Evolutionary conservation across 2,329 filamentous ascomycete genomes (phyloP).

Genomic region (Sclerotinia nivalis): DNA sequence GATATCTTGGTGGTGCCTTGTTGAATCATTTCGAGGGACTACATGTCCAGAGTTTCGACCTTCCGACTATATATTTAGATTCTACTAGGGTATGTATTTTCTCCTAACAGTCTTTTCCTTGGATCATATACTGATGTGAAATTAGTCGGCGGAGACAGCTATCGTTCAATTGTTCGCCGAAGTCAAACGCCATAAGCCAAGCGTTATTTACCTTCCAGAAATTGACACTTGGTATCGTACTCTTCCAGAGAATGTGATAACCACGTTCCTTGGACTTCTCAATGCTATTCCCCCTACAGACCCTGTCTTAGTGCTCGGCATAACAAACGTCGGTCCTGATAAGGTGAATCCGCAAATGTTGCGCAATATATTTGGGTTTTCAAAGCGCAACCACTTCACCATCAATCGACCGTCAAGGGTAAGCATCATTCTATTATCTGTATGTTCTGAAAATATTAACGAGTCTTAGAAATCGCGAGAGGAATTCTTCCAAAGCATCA

Average conservation of each 20-base stretch:
- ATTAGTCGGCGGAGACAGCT: conserved; percentile 65
- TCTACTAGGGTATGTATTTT: conserved; percentile 62
- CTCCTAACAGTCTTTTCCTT: not conserved
- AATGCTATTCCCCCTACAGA: conserved; percentile 85
- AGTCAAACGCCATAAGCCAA: conserved; percentile 90
- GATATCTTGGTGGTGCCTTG: conserved; percentile 81
- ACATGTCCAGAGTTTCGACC: conserved; percentile 91
- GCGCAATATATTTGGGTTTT: conserved; percentile 81
- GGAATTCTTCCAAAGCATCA: conserved; percentile 76
- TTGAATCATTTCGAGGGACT: conserved; percentile 90
- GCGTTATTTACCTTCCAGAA: conserved; percentile 91
- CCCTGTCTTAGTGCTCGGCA: conserved; percentile 83
- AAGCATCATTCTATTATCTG: conserved; percentile 38
- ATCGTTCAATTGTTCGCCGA: conserved; percentile 90
- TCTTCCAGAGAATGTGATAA: conserved; percentile 64
- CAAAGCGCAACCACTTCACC: conserved; percentile 72
- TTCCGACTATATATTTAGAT: conserved; percentile 84
- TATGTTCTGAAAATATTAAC: conserved; percentile 7
- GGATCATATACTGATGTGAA: conserved; percentile 25
- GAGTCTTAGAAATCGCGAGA: conserved; percentile 58
- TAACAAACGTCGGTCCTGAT: conserved; percentile 69
- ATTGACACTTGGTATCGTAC: conserved; percentile 80
- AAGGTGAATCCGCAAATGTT: conserved; percentile 65
- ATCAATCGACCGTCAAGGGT: conserved; percentile 67
- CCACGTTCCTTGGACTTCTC: conserved; percentile 81